Evolutionary conservation across 2,329 filamentous ascomycete species (phyloP).

Genomic region (Claviceps paspali): DNA sequence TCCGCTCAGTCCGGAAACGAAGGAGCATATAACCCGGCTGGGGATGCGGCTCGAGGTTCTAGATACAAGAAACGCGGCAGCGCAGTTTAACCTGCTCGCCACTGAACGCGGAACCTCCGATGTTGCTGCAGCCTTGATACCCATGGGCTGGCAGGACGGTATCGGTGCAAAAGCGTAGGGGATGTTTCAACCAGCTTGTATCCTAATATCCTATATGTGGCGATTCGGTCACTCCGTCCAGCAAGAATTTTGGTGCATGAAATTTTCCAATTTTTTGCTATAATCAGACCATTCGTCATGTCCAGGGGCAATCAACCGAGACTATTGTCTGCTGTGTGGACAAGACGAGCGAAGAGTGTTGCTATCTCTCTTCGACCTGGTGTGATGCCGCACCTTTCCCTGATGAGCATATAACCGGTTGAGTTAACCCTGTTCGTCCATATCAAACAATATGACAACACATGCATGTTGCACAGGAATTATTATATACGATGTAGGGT

Average conservation of each 20-base stretch:
- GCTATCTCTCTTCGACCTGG: too few species aligned
- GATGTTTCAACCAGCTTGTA: neutral
- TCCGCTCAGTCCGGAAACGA: conserved; percentile 62
- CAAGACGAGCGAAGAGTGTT: too few species aligned
- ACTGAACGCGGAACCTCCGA: conserved; percentile 78
- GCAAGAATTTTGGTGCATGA: neutral
- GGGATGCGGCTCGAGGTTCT: conserved; percentile 79
- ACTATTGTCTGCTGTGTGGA: too few species aligned
- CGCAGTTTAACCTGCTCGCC: conserved; percentile 89
- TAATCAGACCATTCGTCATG: neutral
- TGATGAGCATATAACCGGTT: too few species aligned
- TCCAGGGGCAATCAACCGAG: too few species aligned
- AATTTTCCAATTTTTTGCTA: too few species aligned
- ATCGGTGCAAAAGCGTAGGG: conserved; percentile 20
- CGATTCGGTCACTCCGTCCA: neutral
- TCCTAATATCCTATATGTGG: neutral
- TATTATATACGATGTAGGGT: too few species aligned
- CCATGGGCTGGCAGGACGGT: conserved; percentile 64
- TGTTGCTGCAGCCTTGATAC: conserved; percentile 77
- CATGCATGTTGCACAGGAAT: too few species aligned
- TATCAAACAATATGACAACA: too few species aligned
- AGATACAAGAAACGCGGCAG: conserved; percentile 85
- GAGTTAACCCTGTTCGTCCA: too few species aligned
- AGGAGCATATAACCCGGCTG: conserved; percentile 54
- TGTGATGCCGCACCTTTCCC: too few species aligned